Conservation (phyloP, 1,284 basidiomycete genomes). For the Hymenochaete sp. region DNA sequence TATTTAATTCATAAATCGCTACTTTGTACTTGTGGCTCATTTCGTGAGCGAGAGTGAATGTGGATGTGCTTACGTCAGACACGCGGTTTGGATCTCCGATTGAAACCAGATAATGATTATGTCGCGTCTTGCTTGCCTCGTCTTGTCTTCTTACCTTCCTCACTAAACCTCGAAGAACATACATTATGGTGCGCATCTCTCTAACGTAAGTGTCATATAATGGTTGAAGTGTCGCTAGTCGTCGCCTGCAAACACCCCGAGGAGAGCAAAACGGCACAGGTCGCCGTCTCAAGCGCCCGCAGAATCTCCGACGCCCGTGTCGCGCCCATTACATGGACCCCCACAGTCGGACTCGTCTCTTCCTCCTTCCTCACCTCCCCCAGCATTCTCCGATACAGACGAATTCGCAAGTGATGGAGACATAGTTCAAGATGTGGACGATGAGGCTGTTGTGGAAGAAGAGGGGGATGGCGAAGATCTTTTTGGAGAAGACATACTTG, state of each 20-base stretch:
- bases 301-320: slow-evolving; percentile 31
- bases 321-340: too few species aligned
- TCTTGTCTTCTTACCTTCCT: slow-evolving; percentile 1
- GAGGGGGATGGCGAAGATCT: slow-evolving; percentile 91
- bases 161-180: slow-evolving; percentile 5
- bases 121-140: slow-evolving; percentile 11
- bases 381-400: slow-evolving; percentile 81
- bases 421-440: slow-evolving; percentile 60
- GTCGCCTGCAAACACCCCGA: slow-evolving; percentile 18
- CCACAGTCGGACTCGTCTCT: slow-evolving; percentile 55
- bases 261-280: slow-evolving; percentile 52
- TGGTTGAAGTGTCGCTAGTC: slow-evolving; percentile 10
- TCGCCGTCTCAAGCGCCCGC: slow-evolving; percentile 48
- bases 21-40: too few species aligned
- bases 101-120: slow-evolving; percentile 13
- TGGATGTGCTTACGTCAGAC: slow-evolving; percentile 5
- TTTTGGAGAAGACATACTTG: slow-evolving; percentile 72
- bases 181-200: not conserved
- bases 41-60: too few species aligned
- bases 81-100: slow-evolving; percentile 15
- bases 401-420: slow-evolving; percentile 74
- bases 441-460: slow-evolving; percentile 57
- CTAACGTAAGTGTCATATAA: not conserved
- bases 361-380: slow-evolving; percentile 76
- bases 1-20: too few species aligned